Conservation (phyloP, 345 rosid genomes). For the Garcia nutans region DNA sequence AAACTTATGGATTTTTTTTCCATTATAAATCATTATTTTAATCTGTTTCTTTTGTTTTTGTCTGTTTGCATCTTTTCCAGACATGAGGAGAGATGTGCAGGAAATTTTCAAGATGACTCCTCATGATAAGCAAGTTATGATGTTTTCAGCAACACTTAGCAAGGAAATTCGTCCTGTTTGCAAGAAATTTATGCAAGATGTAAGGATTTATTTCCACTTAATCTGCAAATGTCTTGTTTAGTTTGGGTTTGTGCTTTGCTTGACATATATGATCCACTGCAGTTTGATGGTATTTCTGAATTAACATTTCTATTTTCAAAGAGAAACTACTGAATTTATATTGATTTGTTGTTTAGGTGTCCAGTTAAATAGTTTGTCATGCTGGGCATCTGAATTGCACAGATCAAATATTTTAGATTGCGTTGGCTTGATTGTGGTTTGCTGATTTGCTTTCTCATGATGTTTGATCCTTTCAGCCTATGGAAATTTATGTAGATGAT, state of each 20-base stretch:
- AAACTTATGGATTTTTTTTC: not conserved
- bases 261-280: not conserved
- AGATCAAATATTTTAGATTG: not conserved
- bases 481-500: conserved; percentile 96
- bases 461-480: conserved; percentile 86
- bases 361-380: not conserved
- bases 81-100: conserved; percentile 96
- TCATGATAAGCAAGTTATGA: conserved; percentile 97
- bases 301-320: not conserved
- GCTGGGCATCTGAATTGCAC: not conserved
- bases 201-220: conserved; percentile 54
- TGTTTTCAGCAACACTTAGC: conserved; percentile 99
- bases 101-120: conserved; percentile 98
- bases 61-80: conserved; percentile 33
- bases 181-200: conserved; percentile 99
- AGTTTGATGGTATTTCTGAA: not conserved
- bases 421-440: not conserved
- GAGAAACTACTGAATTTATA: not conserved
- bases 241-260: not conserved
- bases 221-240: not conserved
- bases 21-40: not conserved
- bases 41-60: not conserved
- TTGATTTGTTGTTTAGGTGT: not conserved
- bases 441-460: conserved; percentile 36
- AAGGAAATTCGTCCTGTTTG: conserved; percentile 96